Conservation (phyloP, 2,329 filamentous ascomycete genomes). For the Thielaviopsis populi region DNA sequence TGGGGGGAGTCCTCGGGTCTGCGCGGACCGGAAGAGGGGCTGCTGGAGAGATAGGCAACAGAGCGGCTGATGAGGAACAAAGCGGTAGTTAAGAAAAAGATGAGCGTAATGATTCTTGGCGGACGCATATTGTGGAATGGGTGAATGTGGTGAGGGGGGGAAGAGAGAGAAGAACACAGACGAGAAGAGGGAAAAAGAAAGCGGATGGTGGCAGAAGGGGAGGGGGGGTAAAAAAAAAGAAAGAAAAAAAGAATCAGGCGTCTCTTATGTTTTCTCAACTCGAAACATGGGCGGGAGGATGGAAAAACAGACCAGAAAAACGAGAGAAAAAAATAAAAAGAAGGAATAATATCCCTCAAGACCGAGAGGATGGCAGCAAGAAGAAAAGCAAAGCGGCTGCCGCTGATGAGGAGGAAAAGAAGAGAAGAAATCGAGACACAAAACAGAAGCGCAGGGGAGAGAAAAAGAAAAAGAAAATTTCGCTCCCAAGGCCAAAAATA, state of each 20-base stretch:
- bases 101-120: slow-evolving; percentile 38
- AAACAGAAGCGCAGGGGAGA: background rate
- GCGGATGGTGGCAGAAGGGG: background rate
- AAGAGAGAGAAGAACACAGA: background rate
- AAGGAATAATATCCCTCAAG: background rate
- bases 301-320: background rate
- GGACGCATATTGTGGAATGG: slow-evolving; percentile 31
- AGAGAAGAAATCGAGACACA: background rate
- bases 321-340: background rate
- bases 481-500: background rate
- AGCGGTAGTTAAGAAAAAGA: slow-evolving; percentile 37
- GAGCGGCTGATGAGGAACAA: slow-evolving; percentile 28
- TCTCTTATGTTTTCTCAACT: background rate
- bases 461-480: background rate
- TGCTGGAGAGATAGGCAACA: slow-evolving; percentile 18
- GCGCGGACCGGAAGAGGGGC: slow-evolving; percentile 16
- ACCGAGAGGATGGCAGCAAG: background rate
- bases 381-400: background rate
- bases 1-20: slow-evolving; percentile 15
- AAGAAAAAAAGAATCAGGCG: background rate
- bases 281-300: background rate
- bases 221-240: background rate
- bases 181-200: background rate
- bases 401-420: background rate
- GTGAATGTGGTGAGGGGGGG: background rate